Percentiles rank a stretch among this genome's conserved stretches.
These are phyloP conservation scores for Helminthosporium solani DNA, from an alignment of 2,329 filamentous ascomycete genomes.

Conservation along the genomic window DNA sequence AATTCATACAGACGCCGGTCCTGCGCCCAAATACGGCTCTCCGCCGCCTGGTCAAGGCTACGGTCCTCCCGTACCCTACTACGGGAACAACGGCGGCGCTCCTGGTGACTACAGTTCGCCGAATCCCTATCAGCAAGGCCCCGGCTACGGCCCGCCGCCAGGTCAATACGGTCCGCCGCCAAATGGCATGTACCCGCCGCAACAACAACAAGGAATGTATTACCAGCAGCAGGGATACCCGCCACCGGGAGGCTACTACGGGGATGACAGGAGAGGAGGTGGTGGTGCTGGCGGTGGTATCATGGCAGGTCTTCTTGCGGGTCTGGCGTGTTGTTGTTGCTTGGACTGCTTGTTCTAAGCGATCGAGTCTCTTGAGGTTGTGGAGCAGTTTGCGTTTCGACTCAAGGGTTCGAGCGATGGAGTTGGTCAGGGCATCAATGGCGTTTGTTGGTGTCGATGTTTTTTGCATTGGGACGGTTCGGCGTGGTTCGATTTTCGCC, in stretches of 20 bases:
- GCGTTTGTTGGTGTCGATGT: background rate
- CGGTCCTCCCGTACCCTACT: constrained; percentile 23
- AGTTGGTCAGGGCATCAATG: background rate
- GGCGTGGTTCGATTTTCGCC: constrained; percentile 4
- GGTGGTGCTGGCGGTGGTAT: constrained; percentile 42
- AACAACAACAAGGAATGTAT: constrained; percentile 36
- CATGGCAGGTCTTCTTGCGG: constrained; percentile 46
- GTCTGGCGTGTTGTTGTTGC: constrained; percentile 54
- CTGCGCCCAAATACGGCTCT: constrained; percentile 15
- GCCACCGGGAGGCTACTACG: constrained; percentile 43
- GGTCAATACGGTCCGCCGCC: constrained; percentile 33
- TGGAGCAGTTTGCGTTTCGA: background rate
- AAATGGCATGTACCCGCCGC: constrained; percentile 19
- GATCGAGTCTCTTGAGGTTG: too few relatives aligned
- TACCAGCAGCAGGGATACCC: constrained; percentile 37
- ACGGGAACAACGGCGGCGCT: constrained; percentile 11
- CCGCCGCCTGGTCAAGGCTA: constrained; percentile 23
- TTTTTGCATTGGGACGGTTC: background rate
- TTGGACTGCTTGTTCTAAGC: constrained; percentile 52
- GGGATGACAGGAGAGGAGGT: constrained; percentile 33
- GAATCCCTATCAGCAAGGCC: constrained; percentile 23
- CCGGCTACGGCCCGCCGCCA: constrained; percentile 23
- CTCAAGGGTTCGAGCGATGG: background rate
- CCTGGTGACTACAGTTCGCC: constrained; percentile 19
- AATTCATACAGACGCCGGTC: constrained; percentile 32